Evolutionary conservation across 805 yeast species (phyloP).

Genomic region (Zygotorulaspora chibaensis): DNA sequence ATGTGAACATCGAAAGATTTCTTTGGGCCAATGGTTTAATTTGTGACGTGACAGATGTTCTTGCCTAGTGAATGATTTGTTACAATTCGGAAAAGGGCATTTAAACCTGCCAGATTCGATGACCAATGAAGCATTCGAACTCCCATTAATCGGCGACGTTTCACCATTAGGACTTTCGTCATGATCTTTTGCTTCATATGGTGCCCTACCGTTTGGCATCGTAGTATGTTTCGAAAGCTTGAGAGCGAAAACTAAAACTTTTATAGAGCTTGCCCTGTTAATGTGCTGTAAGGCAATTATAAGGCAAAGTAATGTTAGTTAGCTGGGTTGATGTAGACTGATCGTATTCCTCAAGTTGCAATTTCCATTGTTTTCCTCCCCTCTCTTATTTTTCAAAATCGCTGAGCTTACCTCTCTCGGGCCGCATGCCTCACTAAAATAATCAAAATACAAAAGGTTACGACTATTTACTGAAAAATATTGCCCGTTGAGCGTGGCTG

Average conservation of each 20-base stretch:
- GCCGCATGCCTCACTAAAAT: background rate
- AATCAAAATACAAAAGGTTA: background rate
- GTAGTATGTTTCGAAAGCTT: background rate
- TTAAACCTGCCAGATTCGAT: slow-evolving; percentile 27
- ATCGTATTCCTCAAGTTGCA: background rate
- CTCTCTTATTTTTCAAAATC: background rate
- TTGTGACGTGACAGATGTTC: slow-evolving; percentile 63
- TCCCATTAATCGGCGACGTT: background rate
- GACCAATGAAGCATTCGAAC: background rate
- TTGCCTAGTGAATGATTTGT: slow-evolving; percentile 51
- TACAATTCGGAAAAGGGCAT: slow-evolving; percentile 49
- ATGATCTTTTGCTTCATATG: background rate
- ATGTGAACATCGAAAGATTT: slow-evolving; percentile 46
- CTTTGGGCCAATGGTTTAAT: slow-evolving; percentile 52
- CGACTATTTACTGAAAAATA: background rate
- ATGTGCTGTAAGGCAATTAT: too few relatives aligned
- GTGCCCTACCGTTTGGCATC: background rate
- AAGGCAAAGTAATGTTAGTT: too few relatives aligned
- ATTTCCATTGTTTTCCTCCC: background rate
- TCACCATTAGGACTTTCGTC: background rate
- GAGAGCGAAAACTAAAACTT: background rate
- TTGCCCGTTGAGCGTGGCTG: background rate
- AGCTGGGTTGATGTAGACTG: too few relatives aligned
- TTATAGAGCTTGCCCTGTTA: too few relatives aligned
- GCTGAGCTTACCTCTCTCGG: background rate